Conservation (phyloP, 208 protist species). For the Leishmania arabica region DNA sequence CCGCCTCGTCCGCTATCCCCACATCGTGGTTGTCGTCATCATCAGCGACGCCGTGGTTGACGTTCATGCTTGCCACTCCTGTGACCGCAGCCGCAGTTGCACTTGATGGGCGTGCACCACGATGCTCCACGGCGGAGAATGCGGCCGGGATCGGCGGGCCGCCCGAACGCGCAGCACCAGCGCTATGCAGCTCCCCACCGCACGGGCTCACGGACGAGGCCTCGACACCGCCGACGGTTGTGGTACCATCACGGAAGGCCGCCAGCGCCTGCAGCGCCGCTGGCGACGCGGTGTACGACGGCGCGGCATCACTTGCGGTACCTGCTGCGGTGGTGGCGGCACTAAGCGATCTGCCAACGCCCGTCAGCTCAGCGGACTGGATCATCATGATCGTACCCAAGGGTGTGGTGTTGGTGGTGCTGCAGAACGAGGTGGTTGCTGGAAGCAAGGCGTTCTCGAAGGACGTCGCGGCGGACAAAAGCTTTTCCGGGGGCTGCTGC, state of each 20-base stretch:
- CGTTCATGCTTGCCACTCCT: neutral
- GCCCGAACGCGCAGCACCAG: neutral
- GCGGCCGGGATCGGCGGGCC: neutral
- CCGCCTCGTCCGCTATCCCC: conserved; percentile 10
- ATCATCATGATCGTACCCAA: neutral
- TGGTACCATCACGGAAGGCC: neutral
- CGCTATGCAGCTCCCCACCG: neutral
- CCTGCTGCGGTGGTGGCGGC: neutral
- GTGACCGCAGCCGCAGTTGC: neutral
- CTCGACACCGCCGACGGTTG: neutral
- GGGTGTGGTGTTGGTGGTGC: neutral
- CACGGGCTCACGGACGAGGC: neutral
- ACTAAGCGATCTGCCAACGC: neutral
- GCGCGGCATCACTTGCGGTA: neutral
- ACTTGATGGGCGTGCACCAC: neutral
- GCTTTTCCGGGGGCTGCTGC: neutral
- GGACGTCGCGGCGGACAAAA: neutral
- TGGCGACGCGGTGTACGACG: neutral
- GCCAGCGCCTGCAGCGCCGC: neutral
- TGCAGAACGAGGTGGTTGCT: neutral
- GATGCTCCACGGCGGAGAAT: neutral
- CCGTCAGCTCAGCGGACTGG: neutral
- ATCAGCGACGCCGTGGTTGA: neutral
- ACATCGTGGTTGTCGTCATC: neutral
- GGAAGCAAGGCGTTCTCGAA: neutral